These are phyloP conservation scores for Debaryomyces maramus DNA, from an alignment of 805 yeast species.

Conservation along the genomic window DNA sequence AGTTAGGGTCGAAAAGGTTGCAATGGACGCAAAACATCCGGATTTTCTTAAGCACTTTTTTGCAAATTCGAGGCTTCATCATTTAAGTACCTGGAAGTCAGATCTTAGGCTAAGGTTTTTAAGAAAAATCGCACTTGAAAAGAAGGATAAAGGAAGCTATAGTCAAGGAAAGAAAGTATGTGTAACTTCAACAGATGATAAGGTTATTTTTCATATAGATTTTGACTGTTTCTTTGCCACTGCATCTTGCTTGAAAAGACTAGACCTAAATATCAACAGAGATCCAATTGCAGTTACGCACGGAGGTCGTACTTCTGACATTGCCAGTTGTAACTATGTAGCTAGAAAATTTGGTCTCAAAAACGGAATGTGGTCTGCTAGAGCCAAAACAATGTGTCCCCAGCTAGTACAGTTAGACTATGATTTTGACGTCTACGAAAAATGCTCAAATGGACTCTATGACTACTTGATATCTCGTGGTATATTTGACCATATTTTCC, in stretches of 20 bases:
- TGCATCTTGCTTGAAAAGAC: constrained; percentile 64
- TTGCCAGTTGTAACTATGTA: constrained; percentile 89
- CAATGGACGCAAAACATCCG: constrained; percentile 68
- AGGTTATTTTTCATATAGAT: constrained; percentile 73
- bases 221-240: constrained; percentile 94
- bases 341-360: constrained; percentile 77
- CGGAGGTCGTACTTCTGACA: constrained; percentile 65
- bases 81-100: constrained; percentile 83
- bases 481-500: constrained; percentile 55
- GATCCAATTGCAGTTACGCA: constrained; percentile 65
- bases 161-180: background rate
- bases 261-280: constrained; percentile 50
- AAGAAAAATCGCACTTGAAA: constrained; percentile 31
- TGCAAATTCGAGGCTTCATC: constrained; percentile 82
- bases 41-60: constrained; percentile 71
- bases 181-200: constrained; percentile 5
- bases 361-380: constrained; percentile 88
- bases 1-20: background rate
- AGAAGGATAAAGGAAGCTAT: constrained; percentile 3
- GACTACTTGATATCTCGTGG: constrained; percentile 49
- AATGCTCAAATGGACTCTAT: constrained; percentile 64
- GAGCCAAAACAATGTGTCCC: constrained; percentile 69
- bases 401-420: constrained; percentile 62
- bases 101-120: constrained; percentile 65
- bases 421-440: constrained; percentile 73